phyloP scores from a whole-genome alignment of 1,284 basidiomycete species.

The Rhodotorula sp. region DNA sequence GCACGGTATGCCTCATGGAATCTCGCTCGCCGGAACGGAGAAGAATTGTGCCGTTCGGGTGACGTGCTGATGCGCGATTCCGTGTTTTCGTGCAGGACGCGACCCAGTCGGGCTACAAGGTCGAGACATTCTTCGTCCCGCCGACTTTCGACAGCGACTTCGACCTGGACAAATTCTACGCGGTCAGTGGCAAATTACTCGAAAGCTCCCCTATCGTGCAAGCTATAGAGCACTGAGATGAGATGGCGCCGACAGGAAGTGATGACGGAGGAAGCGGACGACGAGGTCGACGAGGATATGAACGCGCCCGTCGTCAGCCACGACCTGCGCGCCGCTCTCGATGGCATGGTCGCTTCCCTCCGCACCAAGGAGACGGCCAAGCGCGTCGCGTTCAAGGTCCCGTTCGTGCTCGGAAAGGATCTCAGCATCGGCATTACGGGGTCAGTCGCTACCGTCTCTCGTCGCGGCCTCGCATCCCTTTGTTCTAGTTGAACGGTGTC shows the following conservation, averaged over 20 bases:
- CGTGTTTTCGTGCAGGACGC: slow-evolving; percentile 62
- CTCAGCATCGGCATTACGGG: slow-evolving; percentile 89
- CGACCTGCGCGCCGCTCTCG: slow-evolving; percentile 29
- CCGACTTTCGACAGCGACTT: slow-evolving; percentile 64
- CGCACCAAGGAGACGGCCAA: slow-evolving; percentile 69
- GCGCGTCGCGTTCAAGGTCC: slow-evolving; percentile 77
- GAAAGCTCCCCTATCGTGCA: no score
- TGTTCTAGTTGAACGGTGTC: no score
- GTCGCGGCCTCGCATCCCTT: slow-evolving; percentile 46
- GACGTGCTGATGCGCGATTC: background rate
- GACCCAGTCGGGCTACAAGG: slow-evolving; percentile 69
- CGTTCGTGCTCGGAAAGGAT: slow-evolving; percentile 73
- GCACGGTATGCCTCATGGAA: background rate
- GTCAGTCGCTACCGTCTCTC: slow-evolving; percentile 52
- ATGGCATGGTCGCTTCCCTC: slow-evolving; percentile 47
- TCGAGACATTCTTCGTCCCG: slow-evolving; percentile 87
- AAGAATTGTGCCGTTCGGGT: no score
- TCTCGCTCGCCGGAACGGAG: no score
- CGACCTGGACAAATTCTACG: slow-evolving; percentile 75
- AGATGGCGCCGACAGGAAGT: slow-evolving; percentile 5
- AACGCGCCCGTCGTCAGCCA: slow-evolving; percentile 26
- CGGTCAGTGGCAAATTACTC: slow-evolving; percentile 55
- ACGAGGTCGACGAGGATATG: slow-evolving; percentile 16
- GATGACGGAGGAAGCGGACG: slow-evolving; percentile 35
- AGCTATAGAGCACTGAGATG: background rate